phyloP scores from a whole-genome alignment of 306 rosid species.

The Ammopiptanthus mongolicus region DNA sequence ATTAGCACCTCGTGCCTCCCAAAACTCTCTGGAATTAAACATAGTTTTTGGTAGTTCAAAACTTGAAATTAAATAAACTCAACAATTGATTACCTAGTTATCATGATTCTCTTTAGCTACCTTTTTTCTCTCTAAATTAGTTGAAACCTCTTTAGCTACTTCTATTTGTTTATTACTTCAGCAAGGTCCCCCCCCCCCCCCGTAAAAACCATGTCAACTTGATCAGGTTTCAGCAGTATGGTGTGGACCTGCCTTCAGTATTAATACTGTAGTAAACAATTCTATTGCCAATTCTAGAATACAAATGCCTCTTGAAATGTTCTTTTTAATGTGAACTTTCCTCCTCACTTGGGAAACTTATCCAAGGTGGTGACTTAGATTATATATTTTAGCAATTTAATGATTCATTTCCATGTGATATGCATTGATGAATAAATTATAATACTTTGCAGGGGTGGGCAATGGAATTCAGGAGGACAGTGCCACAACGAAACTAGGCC shows the following conservation, averaged over 20 bases:
- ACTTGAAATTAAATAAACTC: not conserved
- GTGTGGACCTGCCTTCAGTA: not conserved
- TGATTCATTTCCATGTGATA: not conserved
- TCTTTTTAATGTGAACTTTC: not conserved
- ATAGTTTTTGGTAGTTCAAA: not conserved
- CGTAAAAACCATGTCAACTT: not conserved
- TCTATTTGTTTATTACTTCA: not conserved
- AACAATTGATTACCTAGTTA: not conserved
- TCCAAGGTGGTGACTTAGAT: not conserved
- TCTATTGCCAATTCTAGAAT: not conserved
- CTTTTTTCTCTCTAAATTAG: not conserved
- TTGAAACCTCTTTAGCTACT: not conserved
- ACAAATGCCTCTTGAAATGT: not conserved
- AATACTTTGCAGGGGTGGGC: slow-evolving; percentile 64
- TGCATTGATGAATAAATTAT: not conserved
- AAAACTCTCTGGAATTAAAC: too few relatives aligned
- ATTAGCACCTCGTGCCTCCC: too few relatives aligned
- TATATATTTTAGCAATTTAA: not conserved
- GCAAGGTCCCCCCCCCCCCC: not conserved
- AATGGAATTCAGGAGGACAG: slow-evolving; percentile 85
- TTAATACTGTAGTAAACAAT: not conserved
- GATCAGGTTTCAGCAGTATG: not conserved
- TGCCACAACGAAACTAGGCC: slow-evolving; percentile 72
- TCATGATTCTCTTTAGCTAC: not conserved
- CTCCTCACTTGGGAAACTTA: not conserved